Evolutionary conservation across 768 basidiomycete genomes (phyloP).

Genomic region (Flagelloscypha sp.): DNA sequence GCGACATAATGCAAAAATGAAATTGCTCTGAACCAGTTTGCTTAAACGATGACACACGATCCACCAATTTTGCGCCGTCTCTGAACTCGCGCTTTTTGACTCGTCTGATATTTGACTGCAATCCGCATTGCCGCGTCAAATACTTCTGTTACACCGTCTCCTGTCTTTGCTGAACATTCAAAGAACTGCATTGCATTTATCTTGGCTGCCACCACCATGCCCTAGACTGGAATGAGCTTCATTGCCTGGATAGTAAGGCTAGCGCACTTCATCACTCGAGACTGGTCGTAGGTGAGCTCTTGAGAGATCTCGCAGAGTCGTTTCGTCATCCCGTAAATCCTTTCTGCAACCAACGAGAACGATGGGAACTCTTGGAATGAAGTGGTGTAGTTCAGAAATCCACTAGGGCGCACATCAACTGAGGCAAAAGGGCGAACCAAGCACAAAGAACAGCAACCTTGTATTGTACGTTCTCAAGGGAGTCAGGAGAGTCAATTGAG

Average conservation of each 20-base stretch:
- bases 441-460: conserved; percentile 40
- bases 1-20: too few species aligned
- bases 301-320: conserved; percentile 80
- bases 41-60: too few species aligned
- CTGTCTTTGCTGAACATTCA: conserved; percentile 94
- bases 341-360: conserved; percentile 92
- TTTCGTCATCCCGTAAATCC: conserved; percentile 80
- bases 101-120: too few species aligned
- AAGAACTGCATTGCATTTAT: conserved; percentile 90
- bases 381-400: conserved; percentile 89
- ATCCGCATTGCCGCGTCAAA: conserved; percentile 97
- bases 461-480: conserved; percentile 72
- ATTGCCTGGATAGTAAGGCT: neutral
- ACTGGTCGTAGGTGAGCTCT: conserved; percentile 94
- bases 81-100: too few species aligned
- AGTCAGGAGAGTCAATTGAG: conserved; percentile 68
- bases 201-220: conserved; percentile 73
- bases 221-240: conserved; percentile 56
- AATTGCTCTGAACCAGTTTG: too few species aligned
- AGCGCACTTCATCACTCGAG: conserved; percentile 76
- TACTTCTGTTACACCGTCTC: conserved; percentile 83
- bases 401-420: too few species aligned
- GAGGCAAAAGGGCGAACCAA: conserved; percentile 1
- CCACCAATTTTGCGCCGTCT: too few species aligned
- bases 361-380: conserved; percentile 81